Percentiles rank a stretch among this genome's conserved stretches.
Conservation (phyloP, 2,329 filamentous ascomycete genomes). For the Zymoseptoria pseudotritici region DNA sequence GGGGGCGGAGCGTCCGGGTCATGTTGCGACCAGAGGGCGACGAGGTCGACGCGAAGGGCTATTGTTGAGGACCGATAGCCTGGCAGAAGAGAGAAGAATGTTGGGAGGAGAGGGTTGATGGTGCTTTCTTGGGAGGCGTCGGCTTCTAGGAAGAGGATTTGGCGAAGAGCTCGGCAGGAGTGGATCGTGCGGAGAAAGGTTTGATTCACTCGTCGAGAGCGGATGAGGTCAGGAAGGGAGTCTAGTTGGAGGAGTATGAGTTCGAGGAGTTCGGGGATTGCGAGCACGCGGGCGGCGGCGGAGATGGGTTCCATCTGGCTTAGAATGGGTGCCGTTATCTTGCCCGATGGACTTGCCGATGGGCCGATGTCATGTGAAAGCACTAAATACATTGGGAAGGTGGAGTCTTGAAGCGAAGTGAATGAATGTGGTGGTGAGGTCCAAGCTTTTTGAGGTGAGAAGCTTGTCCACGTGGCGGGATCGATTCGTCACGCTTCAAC, state of each 20-base stretch:
- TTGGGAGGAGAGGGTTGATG: conserved; percentile 13
- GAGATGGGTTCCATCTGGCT: neutral
- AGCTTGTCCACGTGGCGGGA: neutral
- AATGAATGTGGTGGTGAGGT: neutral
- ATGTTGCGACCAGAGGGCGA: conserved; percentile 11
- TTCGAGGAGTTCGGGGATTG: conserved; percentile 16
- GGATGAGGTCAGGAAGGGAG: conserved; percentile 8
- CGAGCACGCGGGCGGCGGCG: conserved; percentile 14
- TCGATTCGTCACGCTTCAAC: neutral
- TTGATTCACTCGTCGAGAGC: conserved; percentile 12
- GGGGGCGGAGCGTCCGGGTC: neutral
- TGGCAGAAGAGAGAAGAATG: conserved; percentile 11
- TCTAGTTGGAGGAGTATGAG: conserved; percentile 8
- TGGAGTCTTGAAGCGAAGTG: neutral
- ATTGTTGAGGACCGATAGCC: conserved; percentile 17
- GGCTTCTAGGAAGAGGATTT: conserved; percentile 12
- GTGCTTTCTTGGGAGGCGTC: conserved; percentile 5
- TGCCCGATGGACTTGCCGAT: too few species aligned
- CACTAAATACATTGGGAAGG: neutral
- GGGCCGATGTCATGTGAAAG: neutral
- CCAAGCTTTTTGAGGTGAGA: neutral
- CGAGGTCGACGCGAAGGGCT: conserved; percentile 14
- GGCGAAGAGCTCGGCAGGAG: conserved; percentile 9
- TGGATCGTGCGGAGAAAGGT: conserved; percentile 11
- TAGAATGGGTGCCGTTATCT: too few species aligned